Percentiles rank a stretch among this genome's conserved stretches.
Evolutionary conservation across 345 rosid species (phyloP).

Genomic region (Psidium friedrichsthalianum): DNA sequence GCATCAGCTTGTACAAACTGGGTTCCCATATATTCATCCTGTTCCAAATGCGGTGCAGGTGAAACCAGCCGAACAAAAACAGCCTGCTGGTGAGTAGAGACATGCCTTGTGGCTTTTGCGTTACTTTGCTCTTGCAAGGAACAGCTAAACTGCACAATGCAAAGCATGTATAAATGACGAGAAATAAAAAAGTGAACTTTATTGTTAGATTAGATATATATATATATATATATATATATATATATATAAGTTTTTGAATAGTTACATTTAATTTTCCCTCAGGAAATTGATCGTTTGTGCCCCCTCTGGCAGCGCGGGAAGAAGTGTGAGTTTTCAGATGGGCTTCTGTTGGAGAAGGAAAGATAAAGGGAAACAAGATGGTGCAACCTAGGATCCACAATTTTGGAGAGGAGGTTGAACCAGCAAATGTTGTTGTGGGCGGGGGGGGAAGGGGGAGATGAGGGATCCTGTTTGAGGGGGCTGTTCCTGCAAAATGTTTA

Average conservation of each 20-base stretch:
- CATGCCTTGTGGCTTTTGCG: neutral
- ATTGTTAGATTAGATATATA: neutral
- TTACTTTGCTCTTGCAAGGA: neutral
- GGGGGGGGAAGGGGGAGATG: neutral
- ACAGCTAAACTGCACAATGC: neutral
- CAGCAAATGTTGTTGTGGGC: no score
- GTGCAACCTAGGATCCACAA: neutral
- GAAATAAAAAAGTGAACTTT: neutral
- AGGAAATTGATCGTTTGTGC: neutral
- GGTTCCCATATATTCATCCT: conserved; percentile 50
- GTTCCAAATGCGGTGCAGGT: conserved; percentile 56
- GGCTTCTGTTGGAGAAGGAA: neutral
- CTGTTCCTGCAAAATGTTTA: neutral
- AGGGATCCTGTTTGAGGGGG: neutral
- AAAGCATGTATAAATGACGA: neutral
- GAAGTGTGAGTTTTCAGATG: neutral
- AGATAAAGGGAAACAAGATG: neutral
- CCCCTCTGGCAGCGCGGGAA: conserved; percentile 8
- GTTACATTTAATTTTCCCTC: conserved; percentile 3
- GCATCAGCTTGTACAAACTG: conserved; percentile 49
- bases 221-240: no score
- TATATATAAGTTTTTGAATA: neutral
- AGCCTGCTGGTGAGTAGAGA: conserved; percentile 75
- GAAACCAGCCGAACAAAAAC: conserved; percentile 81
- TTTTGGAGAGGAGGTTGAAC: conserved; percentile 6